Evolutionary conservation across 768 basidiomycete genomes (phyloP), one percentile per base, ranked within the genome.

Genomic region (Pholiota microspora): DNA sequence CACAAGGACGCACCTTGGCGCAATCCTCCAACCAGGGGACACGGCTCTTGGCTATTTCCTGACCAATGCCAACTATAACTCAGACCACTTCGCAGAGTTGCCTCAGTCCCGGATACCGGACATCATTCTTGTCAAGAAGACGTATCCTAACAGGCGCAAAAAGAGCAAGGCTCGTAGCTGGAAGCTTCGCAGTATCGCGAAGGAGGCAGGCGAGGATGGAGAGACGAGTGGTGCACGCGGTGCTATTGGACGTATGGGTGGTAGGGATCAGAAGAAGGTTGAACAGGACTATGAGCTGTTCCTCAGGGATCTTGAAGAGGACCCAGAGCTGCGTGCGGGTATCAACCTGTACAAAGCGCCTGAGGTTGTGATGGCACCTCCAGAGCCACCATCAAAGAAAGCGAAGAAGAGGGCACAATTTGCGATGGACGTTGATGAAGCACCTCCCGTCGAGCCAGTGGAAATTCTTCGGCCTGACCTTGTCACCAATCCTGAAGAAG

Each of bases 221-320:
- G 89, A 93, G 65, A 88, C 86, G 12, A 80, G 87, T 27, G 79
- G 75, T 45, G 88, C 84, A 29, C 76, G 91, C 38, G 94, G 94
- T 52, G 87, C 94, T n/a, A 86, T 96, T 40, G 94, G 94, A 1
- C 76, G 93, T 45, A 79, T 89, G 80, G 94, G 94, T 9, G 94
- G 94, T 31, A 77, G 93, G 45, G 94, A 96, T 72, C 82, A 86
- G 71, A 86, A 81, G 75, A 94, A 94, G 77, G 92, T 98, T 54
- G 94, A 98, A 62, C 86, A 92, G 67, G 96, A 99, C 67, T 99
- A 98, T 71, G 97, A 98, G 75, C 59, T 92, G 48, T 99, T 99
- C 83, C 74, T 98, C 71, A 82, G 89, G 44, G 94, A 97, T 58
- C 71, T 98, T 46, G 94, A 97, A 71, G 96, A 98, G 69, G 95